phyloP scores from a whole-genome alignment of 305 asterid species.

The Striga hermonthica region DNA sequence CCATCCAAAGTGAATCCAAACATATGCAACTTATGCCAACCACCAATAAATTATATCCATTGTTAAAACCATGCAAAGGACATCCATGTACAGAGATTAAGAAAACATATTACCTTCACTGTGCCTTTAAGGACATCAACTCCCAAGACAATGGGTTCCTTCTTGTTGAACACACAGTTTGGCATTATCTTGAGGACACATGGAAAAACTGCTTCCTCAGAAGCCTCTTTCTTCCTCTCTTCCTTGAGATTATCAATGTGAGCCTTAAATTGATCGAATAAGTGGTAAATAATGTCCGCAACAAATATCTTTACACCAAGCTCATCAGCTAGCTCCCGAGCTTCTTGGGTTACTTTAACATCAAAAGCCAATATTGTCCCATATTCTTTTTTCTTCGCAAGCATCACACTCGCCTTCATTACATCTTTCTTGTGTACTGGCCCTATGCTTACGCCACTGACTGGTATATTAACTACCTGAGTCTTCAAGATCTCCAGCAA shows the following conservation, averaged over 20 bases:
- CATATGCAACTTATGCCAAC: no score
- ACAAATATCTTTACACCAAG: conserved; percentile 77
- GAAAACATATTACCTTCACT: conserved; percentile 52
- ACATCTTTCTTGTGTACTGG: conserved; percentile 94
- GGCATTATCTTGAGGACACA: conserved; percentile 90
- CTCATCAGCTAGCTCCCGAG: conserved; percentile 86
- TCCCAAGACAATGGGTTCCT: conserved; percentile 96
- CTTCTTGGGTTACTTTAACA: conserved; percentile 86
- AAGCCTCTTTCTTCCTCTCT: conserved; percentile 85
- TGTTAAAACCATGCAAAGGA: not conserved
- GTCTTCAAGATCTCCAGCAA: conserved; percentile 81
- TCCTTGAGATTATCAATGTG: conserved; percentile 88
- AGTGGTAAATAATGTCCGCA: conserved; percentile 89
- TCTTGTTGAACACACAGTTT: conserved; percentile 70
- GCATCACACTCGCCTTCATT: conserved; percentile 97
- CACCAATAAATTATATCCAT: not conserved
- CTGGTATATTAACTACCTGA: conserved; percentile 85
- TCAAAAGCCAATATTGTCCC: conserved; percentile 92
- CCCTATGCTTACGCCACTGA: conserved; percentile 94
- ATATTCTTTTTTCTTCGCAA: conserved; percentile 92
- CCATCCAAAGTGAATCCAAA: no score
- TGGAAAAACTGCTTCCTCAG: conserved; percentile 95
- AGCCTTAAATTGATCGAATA: conserved; percentile 94
- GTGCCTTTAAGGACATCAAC: conserved; percentile 83
- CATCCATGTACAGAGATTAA: not conserved